A percentile compares a stretch with the other conserved stretches of the same genome.
Conservation (phyloP, 2,329 filamentous ascomycete genomes). For the Chalaropsis ovoidea region DNA sequence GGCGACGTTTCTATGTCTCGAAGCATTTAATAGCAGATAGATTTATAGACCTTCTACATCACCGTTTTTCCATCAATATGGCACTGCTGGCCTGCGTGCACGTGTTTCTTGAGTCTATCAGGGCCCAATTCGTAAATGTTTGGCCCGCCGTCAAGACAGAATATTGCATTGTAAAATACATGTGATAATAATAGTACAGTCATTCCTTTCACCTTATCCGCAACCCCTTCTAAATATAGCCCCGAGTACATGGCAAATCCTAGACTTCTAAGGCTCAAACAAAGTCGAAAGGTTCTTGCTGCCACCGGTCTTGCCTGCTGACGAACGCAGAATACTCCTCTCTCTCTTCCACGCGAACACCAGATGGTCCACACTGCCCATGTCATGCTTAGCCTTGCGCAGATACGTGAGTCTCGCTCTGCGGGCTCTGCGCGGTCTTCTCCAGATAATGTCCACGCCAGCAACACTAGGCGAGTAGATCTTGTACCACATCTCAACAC, state of each 20-base stretch:
- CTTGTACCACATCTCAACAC: slow-evolving; percentile 97
- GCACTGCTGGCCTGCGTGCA: background rate
- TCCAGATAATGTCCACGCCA: slow-evolving; percentile 87
- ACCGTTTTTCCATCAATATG: background rate
- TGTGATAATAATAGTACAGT: slow-evolving; percentile 25
- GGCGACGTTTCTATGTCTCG: background rate
- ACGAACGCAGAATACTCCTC: slow-evolving; percentile 34
- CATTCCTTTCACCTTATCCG: slow-evolving; percentile 14
- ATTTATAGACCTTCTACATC: slow-evolving; percentile 11
- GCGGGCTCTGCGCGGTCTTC: slow-evolving; percentile 71
- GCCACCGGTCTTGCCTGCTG: slow-evolving; percentile 22
- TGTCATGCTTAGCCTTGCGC: slow-evolving; percentile 77
- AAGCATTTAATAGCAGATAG: slow-evolving; percentile 6
- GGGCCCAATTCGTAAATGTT: background rate
- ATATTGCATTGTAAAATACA: slow-evolving; percentile 22
- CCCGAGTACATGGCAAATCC: background rate
- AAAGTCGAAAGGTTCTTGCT: slow-evolving; percentile 26
- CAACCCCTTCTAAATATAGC: background rate
- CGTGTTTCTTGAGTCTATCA: background rate
- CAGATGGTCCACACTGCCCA: slow-evolving; percentile 72
- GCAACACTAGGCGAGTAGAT: slow-evolving; percentile 81
- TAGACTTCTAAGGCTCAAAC: slow-evolving; percentile 23
- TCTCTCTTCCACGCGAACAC: slow-evolving; percentile 48
- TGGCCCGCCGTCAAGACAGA: slow-evolving; percentile 1
- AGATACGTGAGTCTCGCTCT: slow-evolving; percentile 85